Evolutionary conservation across 106 monocot species (phyloP), one percentile per base, ranked within the genome.

Genomic region (Phalaenopsis aphrodite): DNA sequence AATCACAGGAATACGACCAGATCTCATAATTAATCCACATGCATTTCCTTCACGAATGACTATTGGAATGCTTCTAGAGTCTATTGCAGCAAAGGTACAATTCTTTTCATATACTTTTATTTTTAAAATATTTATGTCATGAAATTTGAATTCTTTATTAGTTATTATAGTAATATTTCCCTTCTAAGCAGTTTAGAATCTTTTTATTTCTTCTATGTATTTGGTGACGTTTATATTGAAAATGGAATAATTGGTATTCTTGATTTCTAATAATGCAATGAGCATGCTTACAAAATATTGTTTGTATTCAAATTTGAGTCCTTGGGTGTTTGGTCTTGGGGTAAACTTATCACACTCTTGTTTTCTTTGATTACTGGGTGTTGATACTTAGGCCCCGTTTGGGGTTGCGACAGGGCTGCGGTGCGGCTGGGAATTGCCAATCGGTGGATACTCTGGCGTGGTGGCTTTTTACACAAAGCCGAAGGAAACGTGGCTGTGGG

Each of bases 11-110:
- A 98, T 98, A 89, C 86, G 94, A 38, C 98, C 94, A 24, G 98
- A 98, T 91, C 89, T 98, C 19, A 98, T 98, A 41, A 98, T 98
- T 52, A 98, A 98, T 85, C 98, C 98, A 45, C 98, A 98, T 89
- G 98, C 98, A 68, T 98, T 98, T 87, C 98, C 98, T 69, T 98
- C 98, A 38, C 84, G 98, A 77, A 98, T 98, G 98, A 98, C 98
- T 23, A 98, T 98, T 61, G 98, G 90, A 77, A 98, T 98, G 98
- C 98, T 98, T 85, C 84, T 98, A 76, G 98, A 98, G 85, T 98
- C 98, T 55, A 87, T 98, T 81, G 98, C 91, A 42, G 98, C 98
- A 37, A 98, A 98, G 97, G 96, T 95, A 81, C 37, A 36, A 30
- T 18, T 74, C n/a, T 74, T 74, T 42, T 5, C n/a, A 69, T 69